These are phyloP conservation scores for Dothiorella sarmentorum DNA, from an alignment of 2,329 filamentous ascomycete species.

Conservation along the genomic window DNA sequence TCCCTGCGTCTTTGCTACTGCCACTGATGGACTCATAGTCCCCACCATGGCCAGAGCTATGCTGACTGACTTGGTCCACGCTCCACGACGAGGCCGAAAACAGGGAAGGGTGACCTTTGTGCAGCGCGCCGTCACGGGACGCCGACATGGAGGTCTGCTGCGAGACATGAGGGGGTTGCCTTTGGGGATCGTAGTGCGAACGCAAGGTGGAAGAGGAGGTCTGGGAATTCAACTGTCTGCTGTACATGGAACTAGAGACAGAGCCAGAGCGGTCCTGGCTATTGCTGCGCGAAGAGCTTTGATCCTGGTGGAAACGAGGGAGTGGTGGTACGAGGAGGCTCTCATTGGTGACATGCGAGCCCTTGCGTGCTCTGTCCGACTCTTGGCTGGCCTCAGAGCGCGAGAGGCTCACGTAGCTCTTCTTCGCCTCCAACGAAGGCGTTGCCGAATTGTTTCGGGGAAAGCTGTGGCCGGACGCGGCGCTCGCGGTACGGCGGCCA, in stretches of 20 bases:
- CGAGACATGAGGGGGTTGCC: slow-evolving; percentile 39
- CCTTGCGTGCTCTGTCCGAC: slow-evolving; percentile 27
- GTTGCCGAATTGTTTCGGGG: slow-evolving; percentile 19
- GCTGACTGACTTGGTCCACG: slow-evolving; percentile 19
- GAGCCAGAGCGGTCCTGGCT: slow-evolving; percentile 27
- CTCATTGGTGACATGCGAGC: slow-evolving; percentile 25
- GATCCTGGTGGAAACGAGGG: slow-evolving; percentile 15
- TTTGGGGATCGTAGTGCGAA: slow-evolving; percentile 43
- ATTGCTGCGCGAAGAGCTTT: slow-evolving; percentile 21
- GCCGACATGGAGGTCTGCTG: slow-evolving; percentile 46
- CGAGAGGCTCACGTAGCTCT: slow-evolving; percentile 32
- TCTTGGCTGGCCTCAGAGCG: slow-evolving; percentile 31
- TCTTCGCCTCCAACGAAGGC: slow-evolving; percentile 23
- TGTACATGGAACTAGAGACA: slow-evolving; percentile 28
- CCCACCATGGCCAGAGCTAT: background rate
- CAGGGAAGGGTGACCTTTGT: slow-evolving; percentile 36
- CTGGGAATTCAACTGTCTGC: slow-evolving; percentile 29
- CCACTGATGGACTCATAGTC: background rate
- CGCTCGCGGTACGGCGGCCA: slow-evolving; percentile 22
- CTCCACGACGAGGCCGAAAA: slow-evolving; percentile 19
- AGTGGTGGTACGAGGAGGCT: slow-evolving; percentile 17
- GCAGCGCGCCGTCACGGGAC: slow-evolving; percentile 41
- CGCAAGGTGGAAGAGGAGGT: slow-evolving; percentile 40
- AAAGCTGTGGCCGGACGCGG: slow-evolving; percentile 17
- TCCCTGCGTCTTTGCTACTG: slow-evolving; percentile 1